phyloP scores from a whole-genome alignment of 768 basidiomycete genomes.

The Pleurotus tuoliensis region DNA sequence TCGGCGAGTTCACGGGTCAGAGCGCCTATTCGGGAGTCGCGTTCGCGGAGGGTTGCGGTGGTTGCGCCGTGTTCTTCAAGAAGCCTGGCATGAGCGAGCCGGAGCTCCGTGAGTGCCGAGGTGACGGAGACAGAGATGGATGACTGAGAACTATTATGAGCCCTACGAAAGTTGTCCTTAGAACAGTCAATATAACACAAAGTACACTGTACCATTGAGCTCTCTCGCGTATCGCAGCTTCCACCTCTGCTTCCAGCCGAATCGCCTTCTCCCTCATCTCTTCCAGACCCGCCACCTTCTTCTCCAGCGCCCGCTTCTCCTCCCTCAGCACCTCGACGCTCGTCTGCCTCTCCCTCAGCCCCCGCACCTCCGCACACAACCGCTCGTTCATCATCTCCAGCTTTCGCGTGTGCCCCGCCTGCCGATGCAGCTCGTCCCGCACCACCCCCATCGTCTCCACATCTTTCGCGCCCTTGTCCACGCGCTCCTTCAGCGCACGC shows the following conservation, averaged over 20 bases:
- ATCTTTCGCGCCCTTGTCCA: slow-evolving; percentile 26
- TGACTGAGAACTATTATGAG: slow-evolving; percentile 37
- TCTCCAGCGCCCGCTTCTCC: slow-evolving; percentile 66
- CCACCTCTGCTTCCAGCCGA: slow-evolving; percentile 60
- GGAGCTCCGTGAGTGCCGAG: slow-evolving; percentile 54
- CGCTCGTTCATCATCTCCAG: slow-evolving; percentile 59
- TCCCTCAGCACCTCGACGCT: slow-evolving; percentile 70
- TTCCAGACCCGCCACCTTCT: slow-evolving; percentile 45
- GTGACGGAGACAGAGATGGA: slow-evolving; percentile 39
- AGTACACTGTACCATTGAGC: slow-evolving; percentile 46
- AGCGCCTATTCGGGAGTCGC: slow-evolving; percentile 48
- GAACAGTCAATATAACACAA: slow-evolving; percentile 11
- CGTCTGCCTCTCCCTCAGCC: slow-evolving; percentile 50
- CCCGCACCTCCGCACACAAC: slow-evolving; percentile 47
- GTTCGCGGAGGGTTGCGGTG: slow-evolving; percentile 45
- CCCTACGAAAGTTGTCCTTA: slow-evolving; percentile 18
- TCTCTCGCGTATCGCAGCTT: slow-evolving; percentile 52
- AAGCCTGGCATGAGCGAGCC: slow-evolving; percentile 56
- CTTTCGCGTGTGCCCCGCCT: slow-evolving; percentile 54
- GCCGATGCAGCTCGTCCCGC: slow-evolving; percentile 64
- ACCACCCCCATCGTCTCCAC: slow-evolving; percentile 62
- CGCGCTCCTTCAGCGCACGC: slow-evolving; percentile 26
- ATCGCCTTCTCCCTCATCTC: slow-evolving; percentile 53
- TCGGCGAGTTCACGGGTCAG: slow-evolving; percentile 33
- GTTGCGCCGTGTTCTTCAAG: slow-evolving; percentile 67